Base-by-base conservation (phyloP, 139 green algal genomes). In the Chlorella sp. region DNA sequence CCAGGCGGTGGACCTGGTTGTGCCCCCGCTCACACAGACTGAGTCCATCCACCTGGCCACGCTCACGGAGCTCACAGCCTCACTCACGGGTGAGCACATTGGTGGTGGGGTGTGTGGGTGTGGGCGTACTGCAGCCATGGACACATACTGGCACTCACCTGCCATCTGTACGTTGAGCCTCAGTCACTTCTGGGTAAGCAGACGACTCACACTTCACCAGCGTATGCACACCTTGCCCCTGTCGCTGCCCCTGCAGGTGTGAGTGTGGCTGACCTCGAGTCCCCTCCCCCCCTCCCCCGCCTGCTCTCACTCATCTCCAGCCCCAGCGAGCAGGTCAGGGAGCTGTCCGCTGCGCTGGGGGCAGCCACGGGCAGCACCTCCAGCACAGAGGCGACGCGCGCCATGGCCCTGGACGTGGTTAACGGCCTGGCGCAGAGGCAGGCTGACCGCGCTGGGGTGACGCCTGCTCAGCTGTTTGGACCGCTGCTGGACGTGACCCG, bases 31-130 rank as follows among this genome's bases (percentile, higher is more conserved):
- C 55, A 79, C 30, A 51, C 60, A 66, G 27, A 29, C 73, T 36
- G 87, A 94, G 75, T 77, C 80, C 66, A 76, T 94, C 6, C 91
- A 90, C 77, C 79, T 91, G 33, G 77, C 88, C 69, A 82, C 76
- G 31, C 75, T 91, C 23, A 35, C 85, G 5, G 69, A 80, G 42
- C 70, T 77, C 6, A 69, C 69, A 24, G 64, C 73, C 49, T 66
- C 68, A 35, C 60, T 87, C 20, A 67, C 77, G 22, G 77, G 75
- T 62, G 67, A 62, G 71, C n/a, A n/a, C n/a, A n/a, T n/a, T n/a
- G n/a, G n/a, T n/a, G n/a, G n/a, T n/a, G n/a, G n/a, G n/a, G n/a
- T n/a, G n/a, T n/a, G n/a, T n/a, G n/a, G n/a, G n/a, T n/a, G n/a
- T n/a, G n/a, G n/a, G n/a, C n/a, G n/a, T n/a, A n/a, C n/a, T n/a